Conservation (phyloP, 108 stramenopile species). For the Skeletonema grethae region DNA sequence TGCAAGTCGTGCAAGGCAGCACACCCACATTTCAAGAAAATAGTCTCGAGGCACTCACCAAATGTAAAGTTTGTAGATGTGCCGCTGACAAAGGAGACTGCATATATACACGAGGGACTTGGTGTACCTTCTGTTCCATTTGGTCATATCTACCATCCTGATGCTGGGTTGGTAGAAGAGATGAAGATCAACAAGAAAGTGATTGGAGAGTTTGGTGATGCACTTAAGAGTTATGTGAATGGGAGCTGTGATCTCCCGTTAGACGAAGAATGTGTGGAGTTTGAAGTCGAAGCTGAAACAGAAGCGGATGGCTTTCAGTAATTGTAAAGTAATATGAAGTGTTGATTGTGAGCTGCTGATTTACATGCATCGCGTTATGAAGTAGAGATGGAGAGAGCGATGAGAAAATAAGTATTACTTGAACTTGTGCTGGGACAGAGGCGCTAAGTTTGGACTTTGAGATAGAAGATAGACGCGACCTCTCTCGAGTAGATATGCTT, state of each 20-base stretch:
- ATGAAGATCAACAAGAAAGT: slow-evolving; percentile 56
- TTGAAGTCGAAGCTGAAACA: not conserved
- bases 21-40: slow-evolving; percentile 46
- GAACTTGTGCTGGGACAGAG: too few relatives aligned
- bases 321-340: not conserved
- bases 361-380: too few relatives aligned
- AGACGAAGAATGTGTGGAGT: slow-evolving; percentile 18
- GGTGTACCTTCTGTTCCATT: slow-evolving; percentile 70
- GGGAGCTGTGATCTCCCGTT: slow-evolving; percentile 48
- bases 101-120: slow-evolving; percentile 69
- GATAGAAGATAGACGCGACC: too few relatives aligned
- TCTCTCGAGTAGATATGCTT: too few relatives aligned
- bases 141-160: slow-evolving; percentile 78
- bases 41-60: slow-evolving; percentile 48
- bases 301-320: not conserved
- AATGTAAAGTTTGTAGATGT: slow-evolving; percentile 79
- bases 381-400: too few relatives aligned
- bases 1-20: slow-evolving; percentile 75
- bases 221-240: slow-evolving; percentile 53
- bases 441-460: too few relatives aligned
- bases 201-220: slow-evolving; percentile 54
- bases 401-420: too few relatives aligned
- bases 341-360: not conserved
- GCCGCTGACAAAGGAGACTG: slow-evolving; percentile 66
- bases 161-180: slow-evolving; percentile 67